Percentiles rank a stretch among this genome's conserved stretches.
Evolutionary conservation across 768 basidiomycete genomes (phyloP).

Genomic region (Cyclocybe cylindracea): DNA sequence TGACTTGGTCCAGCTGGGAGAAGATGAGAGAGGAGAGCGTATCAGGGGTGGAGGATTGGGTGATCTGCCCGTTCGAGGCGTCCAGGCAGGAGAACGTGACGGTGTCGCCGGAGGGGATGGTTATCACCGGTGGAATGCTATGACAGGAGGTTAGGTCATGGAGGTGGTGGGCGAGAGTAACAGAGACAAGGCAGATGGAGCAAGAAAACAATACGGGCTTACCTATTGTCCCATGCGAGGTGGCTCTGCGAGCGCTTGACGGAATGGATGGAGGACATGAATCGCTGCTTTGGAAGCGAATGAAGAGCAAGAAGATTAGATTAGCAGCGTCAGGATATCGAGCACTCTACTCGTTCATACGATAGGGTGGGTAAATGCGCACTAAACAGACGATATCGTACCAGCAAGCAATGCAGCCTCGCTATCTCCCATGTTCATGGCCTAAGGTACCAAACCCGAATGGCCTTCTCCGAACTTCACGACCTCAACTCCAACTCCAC

Average conservation of each 20-base stretch:
- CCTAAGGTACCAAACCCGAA: too few relatives aligned
- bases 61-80: slow-evolving; percentile 62
- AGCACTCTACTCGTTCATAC: too few relatives aligned
- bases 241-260: slow-evolving; percentile 54
- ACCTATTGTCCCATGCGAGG: slow-evolving; percentile 66
- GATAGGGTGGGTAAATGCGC: too few relatives aligned
- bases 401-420: too few relatives aligned
- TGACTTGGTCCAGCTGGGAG: slow-evolving; percentile 56
- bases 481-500: too few relatives aligned
- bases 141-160: too few relatives aligned
- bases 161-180: background rate
- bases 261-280: slow-evolving; percentile 46
- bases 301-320: background rate
- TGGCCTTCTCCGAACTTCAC: background rate
- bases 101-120: slow-evolving; percentile 51
- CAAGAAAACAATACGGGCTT: slow-evolving; percentile 1
- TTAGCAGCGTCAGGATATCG: slow-evolving; percentile 1
- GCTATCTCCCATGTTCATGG: too few relatives aligned
- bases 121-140: slow-evolving; percentile 54
- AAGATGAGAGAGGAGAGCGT: slow-evolving; percentile 43
- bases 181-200: background rate
- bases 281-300: background rate
- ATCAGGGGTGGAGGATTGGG: slow-evolving; percentile 35
- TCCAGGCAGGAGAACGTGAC: slow-evolving; percentile 65
- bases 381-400: too few relatives aligned